These are phyloP conservation scores for Metschnikowia lachancei DNA, from an alignment of 805 yeast genomes.

Conservation along the genomic window DNA sequence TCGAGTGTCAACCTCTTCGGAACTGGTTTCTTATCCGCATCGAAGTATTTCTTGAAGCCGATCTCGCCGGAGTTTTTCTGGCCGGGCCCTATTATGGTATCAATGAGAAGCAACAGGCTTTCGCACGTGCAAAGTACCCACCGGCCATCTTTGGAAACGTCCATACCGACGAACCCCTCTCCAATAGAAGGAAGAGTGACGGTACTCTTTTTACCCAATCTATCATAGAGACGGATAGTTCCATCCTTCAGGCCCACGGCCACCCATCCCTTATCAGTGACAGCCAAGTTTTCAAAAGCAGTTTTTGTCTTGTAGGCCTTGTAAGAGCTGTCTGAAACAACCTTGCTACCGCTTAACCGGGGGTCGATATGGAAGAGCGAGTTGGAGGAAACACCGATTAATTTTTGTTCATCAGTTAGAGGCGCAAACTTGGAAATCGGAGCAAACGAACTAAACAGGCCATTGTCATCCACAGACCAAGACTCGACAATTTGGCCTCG, in stretches of 20 bases:
- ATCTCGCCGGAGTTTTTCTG: slow-evolving; percentile 51
- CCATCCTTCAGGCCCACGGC: slow-evolving; percentile 79
- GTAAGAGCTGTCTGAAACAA: slow-evolving; percentile 48
- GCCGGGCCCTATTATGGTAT: slow-evolving; percentile 61
- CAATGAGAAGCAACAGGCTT: slow-evolving; percentile 67
- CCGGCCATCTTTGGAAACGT: slow-evolving; percentile 73
- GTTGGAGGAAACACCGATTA: slow-evolving; percentile 65
- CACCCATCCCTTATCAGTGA: slow-evolving; percentile 70
- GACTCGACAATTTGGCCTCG: slow-evolving; percentile 84
- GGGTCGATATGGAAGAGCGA: slow-evolving; percentile 80
- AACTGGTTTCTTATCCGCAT: slow-evolving; percentile 60
- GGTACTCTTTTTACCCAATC: slow-evolving; percentile 72
- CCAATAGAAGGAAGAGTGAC: slow-evolving; percentile 81
- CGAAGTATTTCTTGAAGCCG: slow-evolving; percentile 67
- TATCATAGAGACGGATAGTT: slow-evolving; percentile 70
- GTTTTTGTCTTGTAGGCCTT: slow-evolving; percentile 47
- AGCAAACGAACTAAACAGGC: slow-evolving; percentile 54
- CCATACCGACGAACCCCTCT: slow-evolving; percentile 64
- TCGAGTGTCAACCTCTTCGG: slow-evolving; percentile 65
- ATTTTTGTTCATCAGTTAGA: slow-evolving; percentile 67
- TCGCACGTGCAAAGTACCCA: slow-evolving; percentile 81
- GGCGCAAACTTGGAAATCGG: slow-evolving; percentile 76
- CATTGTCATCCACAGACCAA: slow-evolving; percentile 55
- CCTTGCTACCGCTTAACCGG: slow-evolving; percentile 53
- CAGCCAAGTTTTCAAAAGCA: slow-evolving; percentile 57